phyloP scores from a whole-genome alignment of 257 asterid species.

The Petrea volubilis region DNA sequence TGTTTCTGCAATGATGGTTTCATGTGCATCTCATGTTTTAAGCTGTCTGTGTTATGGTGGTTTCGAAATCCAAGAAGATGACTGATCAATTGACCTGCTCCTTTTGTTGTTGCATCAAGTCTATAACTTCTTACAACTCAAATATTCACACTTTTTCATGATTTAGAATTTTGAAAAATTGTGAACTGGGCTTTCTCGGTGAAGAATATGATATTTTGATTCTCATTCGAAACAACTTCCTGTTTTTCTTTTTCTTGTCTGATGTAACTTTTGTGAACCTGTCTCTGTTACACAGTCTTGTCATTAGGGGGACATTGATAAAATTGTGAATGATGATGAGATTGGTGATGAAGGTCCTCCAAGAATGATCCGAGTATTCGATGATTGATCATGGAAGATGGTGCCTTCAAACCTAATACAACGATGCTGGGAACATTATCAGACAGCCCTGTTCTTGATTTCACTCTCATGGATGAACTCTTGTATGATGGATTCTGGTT shows the following conservation, averaged over 20 bases:
- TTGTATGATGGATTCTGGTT: constrained; percentile 82
- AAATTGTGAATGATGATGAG: background rate
- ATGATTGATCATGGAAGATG: constrained; percentile 63
- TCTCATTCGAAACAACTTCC: no score
- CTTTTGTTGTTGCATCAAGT: constrained; percentile 1
- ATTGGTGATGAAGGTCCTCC: background rate
- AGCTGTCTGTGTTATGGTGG: background rate
- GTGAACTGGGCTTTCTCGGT: no score
- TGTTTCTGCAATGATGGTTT: background rate
- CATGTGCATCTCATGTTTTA: background rate
- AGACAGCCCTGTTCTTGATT: constrained; percentile 36
- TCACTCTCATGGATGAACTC: constrained; percentile 62
- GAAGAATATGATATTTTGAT: no score
- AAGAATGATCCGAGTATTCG: constrained; percentile 28
- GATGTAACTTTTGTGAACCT: background rate
- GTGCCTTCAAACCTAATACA: constrained; percentile 42
- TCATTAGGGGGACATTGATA: background rate
- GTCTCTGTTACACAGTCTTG: background rate
- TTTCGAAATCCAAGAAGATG: background rate
- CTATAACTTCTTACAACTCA: background rate
- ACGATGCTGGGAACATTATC: constrained; percentile 38
- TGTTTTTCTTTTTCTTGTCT: background rate
- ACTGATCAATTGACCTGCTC: background rate
- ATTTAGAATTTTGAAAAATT: no score
- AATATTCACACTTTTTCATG: background rate